phyloP scores from a whole-genome alignment of 768 basidiomycete genomes.

The Suillus alpinus region DNA sequence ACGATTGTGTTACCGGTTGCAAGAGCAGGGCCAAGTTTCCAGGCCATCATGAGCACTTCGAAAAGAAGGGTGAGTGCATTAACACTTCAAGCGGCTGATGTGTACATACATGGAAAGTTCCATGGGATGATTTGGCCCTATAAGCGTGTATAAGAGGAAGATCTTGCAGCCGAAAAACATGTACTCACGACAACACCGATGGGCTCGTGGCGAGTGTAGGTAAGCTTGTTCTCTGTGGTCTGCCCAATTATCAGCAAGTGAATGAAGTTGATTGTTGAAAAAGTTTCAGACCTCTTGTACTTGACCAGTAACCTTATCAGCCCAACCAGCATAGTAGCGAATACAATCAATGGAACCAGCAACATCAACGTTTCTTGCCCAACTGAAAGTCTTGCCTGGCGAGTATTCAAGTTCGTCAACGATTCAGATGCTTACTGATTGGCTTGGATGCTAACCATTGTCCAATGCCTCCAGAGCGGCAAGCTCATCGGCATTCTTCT shows the following conservation, averaged over 20 bases:
- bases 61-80: not conserved
- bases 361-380: conserved; percentile 52
- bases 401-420: not conserved
- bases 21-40: conserved; percentile 71
- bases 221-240: conserved; percentile 45
- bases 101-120: conserved; percentile 50
- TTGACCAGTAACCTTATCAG: conserved; percentile 80
- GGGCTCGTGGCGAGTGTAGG: conserved; percentile 70
- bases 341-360: conserved; percentile 46
- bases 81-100: not conserved
- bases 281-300: conserved; percentile 50
- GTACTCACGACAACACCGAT: conserved; percentile 45
- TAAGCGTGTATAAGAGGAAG: not conserved
- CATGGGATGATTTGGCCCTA: conserved; percentile 60
- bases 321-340: conserved; percentile 87
- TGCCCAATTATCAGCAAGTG: conserved; percentile 11
- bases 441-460: conserved; percentile 40
- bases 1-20: conserved; percentile 72
- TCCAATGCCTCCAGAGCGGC: conserved; percentile 75
- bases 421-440: not conserved
- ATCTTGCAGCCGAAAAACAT: not conserved
- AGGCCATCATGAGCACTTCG: conserved; percentile 51
- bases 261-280: not conserved
- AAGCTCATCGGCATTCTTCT: conserved; percentile 57
- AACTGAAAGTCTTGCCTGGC: conserved; percentile 52